These are phyloP conservation scores for Paraglomus brasilianum DNA, from an alignment of 192 early-diverging fungal genomes.

Conservation along the genomic window DNA sequence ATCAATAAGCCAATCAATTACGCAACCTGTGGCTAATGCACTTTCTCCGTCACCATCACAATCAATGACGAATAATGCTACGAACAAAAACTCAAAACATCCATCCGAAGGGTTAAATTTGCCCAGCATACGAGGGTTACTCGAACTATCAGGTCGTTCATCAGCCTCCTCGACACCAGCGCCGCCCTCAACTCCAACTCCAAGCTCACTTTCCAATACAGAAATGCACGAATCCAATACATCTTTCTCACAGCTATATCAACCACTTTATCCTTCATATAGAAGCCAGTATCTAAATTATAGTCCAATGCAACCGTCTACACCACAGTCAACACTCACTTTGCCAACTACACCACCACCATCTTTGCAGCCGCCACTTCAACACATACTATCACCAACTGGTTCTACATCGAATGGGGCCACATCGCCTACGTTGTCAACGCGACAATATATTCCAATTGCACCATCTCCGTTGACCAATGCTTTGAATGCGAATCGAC, in stretches of 20 bases:
- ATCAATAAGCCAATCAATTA: too few species aligned
- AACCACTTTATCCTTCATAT: too few species aligned
- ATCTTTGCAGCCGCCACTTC: background rate
- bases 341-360: background rate
- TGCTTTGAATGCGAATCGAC: too few species aligned
- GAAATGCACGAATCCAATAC: too few species aligned
- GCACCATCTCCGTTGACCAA: slow-evolving; percentile 14
- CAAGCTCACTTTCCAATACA: too few species aligned
- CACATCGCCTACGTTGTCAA: background rate
- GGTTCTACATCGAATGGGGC: background rate
- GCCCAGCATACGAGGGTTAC: slow-evolving; percentile 23
- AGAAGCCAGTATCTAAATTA: too few species aligned
- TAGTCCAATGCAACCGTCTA: too few species aligned
- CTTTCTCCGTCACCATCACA: background rate
- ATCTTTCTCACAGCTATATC: too few species aligned
- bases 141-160: slow-evolving; percentile 2
- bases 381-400: background rate
- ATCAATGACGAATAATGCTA: slow-evolving; percentile 5
- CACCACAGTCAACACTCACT: background rate
- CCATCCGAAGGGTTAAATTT: slow-evolving; percentile 19
- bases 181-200: background rate
- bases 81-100: background rate
- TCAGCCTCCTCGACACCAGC: background rate
- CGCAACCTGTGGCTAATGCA: background rate
- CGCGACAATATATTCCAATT: slow-evolving; percentile 29